A percentile compares a stretch with the other conserved stretches of the same genome.
Conservation (phyloP, 352 stramenopile species). For the Phytophthora tentaculata region DNA sequence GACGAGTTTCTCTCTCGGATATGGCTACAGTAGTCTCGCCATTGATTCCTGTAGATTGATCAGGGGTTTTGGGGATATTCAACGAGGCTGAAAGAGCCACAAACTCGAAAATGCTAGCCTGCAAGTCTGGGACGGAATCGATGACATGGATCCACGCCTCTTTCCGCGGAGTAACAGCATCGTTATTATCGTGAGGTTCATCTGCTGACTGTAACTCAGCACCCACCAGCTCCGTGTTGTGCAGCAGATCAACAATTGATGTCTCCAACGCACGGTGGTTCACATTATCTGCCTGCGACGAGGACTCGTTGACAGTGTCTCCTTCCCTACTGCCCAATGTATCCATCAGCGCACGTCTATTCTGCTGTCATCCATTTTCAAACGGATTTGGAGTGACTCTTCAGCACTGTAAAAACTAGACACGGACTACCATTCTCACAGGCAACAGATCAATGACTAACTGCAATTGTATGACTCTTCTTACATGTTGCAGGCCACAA, state of each 20-base stretch:
- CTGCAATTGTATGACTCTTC: conserved; percentile 16
- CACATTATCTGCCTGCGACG: conserved; percentile 11
- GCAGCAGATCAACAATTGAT: conserved; percentile 32
- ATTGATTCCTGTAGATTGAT: background rate
- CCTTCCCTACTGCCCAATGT: background rate
- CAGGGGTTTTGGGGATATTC: background rate
- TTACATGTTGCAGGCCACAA: conserved; percentile 10
- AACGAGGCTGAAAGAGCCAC: conserved; percentile 9
- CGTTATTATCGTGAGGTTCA: conserved; percentile 7
- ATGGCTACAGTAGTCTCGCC: background rate
- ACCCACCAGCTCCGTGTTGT: conserved; percentile 40
- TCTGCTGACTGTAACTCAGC: background rate
- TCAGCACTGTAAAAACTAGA: conserved; percentile 13
- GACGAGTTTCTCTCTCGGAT: conserved; percentile 4
- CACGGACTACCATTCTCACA: background rate
- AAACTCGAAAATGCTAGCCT: conserved; percentile 65
- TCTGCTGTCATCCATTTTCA: conserved; percentile 25
- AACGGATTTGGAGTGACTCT: conserved; percentile 35
- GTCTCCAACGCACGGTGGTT: background rate
- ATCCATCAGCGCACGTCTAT: conserved; percentile 24
- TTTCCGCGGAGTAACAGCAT: conserved; percentile 19
- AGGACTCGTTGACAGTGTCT: background rate
- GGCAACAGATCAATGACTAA: conserved; percentile 4
- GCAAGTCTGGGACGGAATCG: conserved; percentile 19
- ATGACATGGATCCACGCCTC: conserved; percentile 54